These are phyloP conservation scores for Solanum raphanifolium DNA, from an alignment of 257 asterid genomes.

Conservation along the genomic window DNA sequence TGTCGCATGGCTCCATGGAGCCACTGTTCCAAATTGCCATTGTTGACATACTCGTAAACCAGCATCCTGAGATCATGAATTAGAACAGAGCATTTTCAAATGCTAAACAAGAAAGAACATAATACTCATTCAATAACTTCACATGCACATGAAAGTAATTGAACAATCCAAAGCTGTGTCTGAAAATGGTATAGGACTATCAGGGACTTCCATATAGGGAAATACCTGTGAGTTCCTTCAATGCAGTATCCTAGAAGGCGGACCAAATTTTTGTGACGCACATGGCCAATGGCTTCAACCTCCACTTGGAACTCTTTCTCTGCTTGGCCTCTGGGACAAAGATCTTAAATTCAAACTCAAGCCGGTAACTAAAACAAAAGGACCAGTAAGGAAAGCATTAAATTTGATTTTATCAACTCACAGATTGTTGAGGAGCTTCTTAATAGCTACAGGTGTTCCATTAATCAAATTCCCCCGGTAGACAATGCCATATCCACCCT, in stretches of 20 bases:
- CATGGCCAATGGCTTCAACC: constrained; percentile 97
- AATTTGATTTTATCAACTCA: constrained; percentile 27
- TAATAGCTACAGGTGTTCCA: constrained; percentile 83
- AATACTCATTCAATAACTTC: background rate
- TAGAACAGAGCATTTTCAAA: background rate
- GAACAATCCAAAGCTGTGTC: background rate
- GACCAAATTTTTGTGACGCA: constrained; percentile 91
- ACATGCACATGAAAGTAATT: background rate
- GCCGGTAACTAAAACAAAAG: background rate
- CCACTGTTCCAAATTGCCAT: constrained; percentile 95
- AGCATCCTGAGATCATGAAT: constrained; percentile 38
- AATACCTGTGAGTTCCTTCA: constrained; percentile 97
- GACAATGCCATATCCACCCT: constrained; percentile 97
- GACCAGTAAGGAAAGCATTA: background rate
- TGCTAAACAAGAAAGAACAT: background rate
- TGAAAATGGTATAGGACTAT: background rate
- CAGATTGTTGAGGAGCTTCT: constrained; percentile 90
- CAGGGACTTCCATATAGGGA: background rate
- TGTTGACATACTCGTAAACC: constrained; percentile 84
- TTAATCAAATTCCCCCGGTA: constrained; percentile 67
- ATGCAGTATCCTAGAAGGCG: constrained; percentile 91
- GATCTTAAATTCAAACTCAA: background rate
- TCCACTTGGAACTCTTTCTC: constrained; percentile 90
- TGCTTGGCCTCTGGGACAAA: constrained; percentile 76
- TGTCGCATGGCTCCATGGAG: constrained; percentile 96